A percentile compares a stretch with the other conserved stretches of the same genome.
Evolutionary conservation across 2,329 filamentous ascomycete species (phyloP).

Genomic region (Tolypocladium ovalisporum): DNA sequence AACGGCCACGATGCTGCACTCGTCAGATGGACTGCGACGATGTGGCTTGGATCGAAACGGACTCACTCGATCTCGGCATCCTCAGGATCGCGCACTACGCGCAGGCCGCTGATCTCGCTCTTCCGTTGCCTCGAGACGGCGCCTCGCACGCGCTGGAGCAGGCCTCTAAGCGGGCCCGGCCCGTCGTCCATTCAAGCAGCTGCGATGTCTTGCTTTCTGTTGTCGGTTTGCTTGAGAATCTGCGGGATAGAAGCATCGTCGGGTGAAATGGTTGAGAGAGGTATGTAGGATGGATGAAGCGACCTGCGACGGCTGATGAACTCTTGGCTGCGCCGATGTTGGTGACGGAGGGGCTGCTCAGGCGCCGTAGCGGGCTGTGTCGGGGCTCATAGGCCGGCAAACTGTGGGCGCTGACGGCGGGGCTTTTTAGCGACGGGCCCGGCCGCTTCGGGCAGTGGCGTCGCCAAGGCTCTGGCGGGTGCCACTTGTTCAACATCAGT

Average conservation of each 20-base stretch:
- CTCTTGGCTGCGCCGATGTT: neutral
- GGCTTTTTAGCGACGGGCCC: neutral
- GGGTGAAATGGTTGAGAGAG: neutral
- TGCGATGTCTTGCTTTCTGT: neutral
- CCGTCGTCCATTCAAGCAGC: conserved; percentile 8
- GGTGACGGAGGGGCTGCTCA: too few species aligned
- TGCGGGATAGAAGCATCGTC: neutral
- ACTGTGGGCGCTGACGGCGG: neutral
- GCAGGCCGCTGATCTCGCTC: conserved; percentile 7
- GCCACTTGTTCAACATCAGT: too few species aligned
- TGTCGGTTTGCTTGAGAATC: neutral
- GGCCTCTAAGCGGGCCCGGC: conserved; percentile 10
- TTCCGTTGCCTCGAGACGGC: conserved; percentile 9
- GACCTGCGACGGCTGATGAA: neutral
- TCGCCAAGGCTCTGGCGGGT: too few species aligned
- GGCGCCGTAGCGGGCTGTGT: neutral
- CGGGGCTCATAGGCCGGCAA: neutral
- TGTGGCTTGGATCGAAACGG: neutral
- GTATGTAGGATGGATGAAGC: neutral
- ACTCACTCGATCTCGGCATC: conserved; percentile 14
- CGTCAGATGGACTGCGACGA: neutral
- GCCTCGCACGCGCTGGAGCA: conserved; percentile 12
- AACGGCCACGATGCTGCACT: conserved; percentile 14
- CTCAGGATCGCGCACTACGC: conserved; percentile 9
- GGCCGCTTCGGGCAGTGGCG: neutral